phyloP scores from a whole-genome alignment of 768 basidiomycete species.

The Wakefieldia striispora region DNA sequence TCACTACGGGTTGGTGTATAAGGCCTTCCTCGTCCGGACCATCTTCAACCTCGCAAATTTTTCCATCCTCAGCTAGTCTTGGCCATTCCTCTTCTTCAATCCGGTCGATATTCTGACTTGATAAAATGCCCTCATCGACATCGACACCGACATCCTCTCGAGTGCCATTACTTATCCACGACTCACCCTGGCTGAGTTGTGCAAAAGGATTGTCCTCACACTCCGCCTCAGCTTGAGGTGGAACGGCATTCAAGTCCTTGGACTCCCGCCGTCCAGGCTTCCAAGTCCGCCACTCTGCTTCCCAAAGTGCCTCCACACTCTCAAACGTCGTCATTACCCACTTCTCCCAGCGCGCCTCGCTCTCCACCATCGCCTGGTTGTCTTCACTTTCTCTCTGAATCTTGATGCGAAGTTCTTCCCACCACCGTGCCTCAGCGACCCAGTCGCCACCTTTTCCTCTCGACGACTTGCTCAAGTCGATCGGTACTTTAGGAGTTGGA shows the following conservation, averaged over 20 bases:
- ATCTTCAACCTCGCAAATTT: conserved; percentile 17
- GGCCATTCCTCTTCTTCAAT: conserved; percentile 24
- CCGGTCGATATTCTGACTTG: conserved; percentile 35
- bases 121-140: conserved; percentile 30
- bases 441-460: conserved; percentile 59
- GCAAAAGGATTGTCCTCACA: conserved; percentile 25
- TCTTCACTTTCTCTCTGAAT: conserved; percentile 48
- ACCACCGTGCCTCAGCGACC: conserved; percentile 72
- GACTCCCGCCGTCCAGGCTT: conserved; percentile 34
- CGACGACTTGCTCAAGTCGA: conserved; percentile 63
- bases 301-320: conserved; percentile 87
- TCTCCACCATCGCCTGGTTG: conserved; percentile 23
- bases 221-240: conserved; percentile 15
- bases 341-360: conserved; percentile 54
- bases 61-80: conserved; percentile 2
- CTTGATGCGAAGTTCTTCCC: conserved; percentile 65
- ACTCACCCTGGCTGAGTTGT: conserved; percentile 12
- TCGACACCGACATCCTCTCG: conserved; percentile 22
- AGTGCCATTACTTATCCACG: conserved; percentile 7
- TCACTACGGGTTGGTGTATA: not conserved
- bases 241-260: conserved; percentile 13
- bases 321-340: conserved; percentile 88
- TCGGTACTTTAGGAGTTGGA: conserved; percentile 71
- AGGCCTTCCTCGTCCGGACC: conserved; percentile 8
- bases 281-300: conserved; percentile 57